These are phyloP conservation scores for Pezicula neosporulosa DNA, from an alignment of 2,329 filamentous ascomycete genomes.

Conservation along the genomic window DNA sequence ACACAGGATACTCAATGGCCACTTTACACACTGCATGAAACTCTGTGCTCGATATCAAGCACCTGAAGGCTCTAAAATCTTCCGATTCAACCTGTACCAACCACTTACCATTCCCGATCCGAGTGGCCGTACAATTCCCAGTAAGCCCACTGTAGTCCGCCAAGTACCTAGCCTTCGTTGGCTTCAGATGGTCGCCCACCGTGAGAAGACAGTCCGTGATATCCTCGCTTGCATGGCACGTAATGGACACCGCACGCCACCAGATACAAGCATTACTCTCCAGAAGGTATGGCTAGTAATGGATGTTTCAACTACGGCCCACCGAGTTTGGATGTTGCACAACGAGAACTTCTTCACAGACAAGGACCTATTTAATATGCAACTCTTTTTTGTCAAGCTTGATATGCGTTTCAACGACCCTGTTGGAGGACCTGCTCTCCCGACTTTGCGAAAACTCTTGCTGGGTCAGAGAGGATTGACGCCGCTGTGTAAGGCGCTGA, in stretches of 20 bases:
- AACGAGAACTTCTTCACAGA: slow-evolving; percentile 53
- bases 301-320: slow-evolving; percentile 56
- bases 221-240: slow-evolving; percentile 60
- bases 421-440: slow-evolving; percentile 46
- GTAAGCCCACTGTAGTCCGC: slow-evolving; percentile 34
- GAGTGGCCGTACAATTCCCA: slow-evolving; percentile 34
- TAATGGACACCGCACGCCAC: slow-evolving; percentile 54
- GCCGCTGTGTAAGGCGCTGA: slow-evolving; percentile 57
- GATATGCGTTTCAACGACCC: slow-evolving; percentile 67
- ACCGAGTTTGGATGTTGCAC: slow-evolving; percentile 51
- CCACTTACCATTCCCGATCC: slow-evolving; percentile 59
- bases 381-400: slow-evolving; percentile 69
- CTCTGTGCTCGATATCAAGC: slow-evolving; percentile 50
- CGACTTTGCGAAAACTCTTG: slow-evolving; percentile 52
- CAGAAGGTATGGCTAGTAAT: slow-evolving; percentile 72
- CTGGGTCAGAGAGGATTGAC: slow-evolving; percentile 55
- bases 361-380: slow-evolving; percentile 56
- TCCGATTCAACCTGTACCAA: slow-evolving; percentile 58
- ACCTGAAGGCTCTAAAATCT: slow-evolving; percentile 52
- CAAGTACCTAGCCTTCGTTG: slow-evolving; percentile 62
- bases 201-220: slow-evolving; percentile 53
- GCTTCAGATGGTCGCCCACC: slow-evolving; percentile 61
- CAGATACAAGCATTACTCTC: slow-evolving; percentile 41
- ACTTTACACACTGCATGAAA: slow-evolving; percentile 56
- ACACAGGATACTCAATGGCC: slow-evolving; percentile 53